Evolutionary conservation across 176 grass and related monocot genomes (phyloP).

Genomic region (Coix lacrymajobi): DNA sequence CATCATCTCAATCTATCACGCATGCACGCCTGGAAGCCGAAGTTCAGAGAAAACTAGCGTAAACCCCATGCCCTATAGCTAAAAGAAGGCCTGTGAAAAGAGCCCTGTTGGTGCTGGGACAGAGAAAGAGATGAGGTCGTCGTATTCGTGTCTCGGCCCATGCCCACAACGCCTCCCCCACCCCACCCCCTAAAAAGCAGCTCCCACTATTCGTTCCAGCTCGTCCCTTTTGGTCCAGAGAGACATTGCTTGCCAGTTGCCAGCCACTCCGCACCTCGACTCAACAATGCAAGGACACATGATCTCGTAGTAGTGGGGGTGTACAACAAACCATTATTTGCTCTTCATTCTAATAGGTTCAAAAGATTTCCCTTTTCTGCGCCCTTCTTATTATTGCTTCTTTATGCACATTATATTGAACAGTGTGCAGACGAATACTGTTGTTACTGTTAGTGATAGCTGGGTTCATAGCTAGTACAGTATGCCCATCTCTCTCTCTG

Average conservation of each 20-base stretch:
- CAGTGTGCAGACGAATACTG: neutral
- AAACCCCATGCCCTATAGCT: constrained; percentile 30
- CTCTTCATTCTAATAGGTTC: neutral
- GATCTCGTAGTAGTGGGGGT: constrained; percentile 3
- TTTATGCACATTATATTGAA: neutral
- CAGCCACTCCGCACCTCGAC: constrained; percentile 11
- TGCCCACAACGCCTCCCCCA: constrained; percentile 24
- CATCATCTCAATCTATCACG: constrained; percentile 12
- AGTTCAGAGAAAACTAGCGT: constrained; percentile 25
- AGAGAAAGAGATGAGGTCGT: constrained; percentile 27
- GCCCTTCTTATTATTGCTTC: neutral
- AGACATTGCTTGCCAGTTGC: constrained; percentile 4
- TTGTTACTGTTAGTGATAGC: neutral
- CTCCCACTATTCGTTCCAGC: constrained; percentile 60
- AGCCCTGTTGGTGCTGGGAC: neutral
- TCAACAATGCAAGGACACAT: neutral
- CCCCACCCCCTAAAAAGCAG: constrained; percentile 70
- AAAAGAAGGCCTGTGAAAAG: constrained; percentile 39
- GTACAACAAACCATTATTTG: neutral
- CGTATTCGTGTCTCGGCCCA: constrained; percentile 21
- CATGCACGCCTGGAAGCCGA: neutral
- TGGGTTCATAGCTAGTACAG: no score
- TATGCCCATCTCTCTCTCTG: no score
- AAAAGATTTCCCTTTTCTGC: neutral
- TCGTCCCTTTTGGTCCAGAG: constrained; percentile 49